Conservation (phyloP, 352 stramenopile species). For the Phytophthora niederhauseri region DNA sequence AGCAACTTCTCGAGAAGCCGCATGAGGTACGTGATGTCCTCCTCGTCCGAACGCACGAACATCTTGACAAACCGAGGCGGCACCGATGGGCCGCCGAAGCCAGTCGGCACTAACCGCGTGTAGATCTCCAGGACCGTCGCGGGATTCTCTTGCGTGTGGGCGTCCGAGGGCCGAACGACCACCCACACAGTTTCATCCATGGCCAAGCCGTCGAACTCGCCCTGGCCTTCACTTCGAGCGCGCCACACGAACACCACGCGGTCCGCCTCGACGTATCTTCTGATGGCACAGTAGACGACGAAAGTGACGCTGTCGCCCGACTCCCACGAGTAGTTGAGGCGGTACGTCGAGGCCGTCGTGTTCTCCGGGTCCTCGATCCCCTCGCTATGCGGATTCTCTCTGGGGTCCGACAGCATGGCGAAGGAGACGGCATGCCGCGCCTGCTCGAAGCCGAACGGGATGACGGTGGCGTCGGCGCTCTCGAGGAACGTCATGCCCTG, state of each 20-base stretch:
- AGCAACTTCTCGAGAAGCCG: constrained; percentile 29
- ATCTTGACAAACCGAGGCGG: constrained; percentile 31
- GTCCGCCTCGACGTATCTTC: constrained; percentile 44
- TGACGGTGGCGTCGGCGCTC: constrained; percentile 27
- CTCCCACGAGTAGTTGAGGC: constrained; percentile 31
- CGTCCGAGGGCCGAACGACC: constrained; percentile 24
- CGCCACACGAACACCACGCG: constrained; percentile 65
- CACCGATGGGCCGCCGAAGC: constrained; percentile 24
- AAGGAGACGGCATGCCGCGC: constrained; percentile 21
- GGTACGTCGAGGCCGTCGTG: constrained; percentile 24
- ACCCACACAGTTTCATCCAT: constrained; percentile 65
- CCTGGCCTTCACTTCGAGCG: constrained; percentile 43
- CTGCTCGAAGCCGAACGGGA: constrained; percentile 31
- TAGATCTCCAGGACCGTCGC: constrained; percentile 34
- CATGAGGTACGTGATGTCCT: constrained; percentile 38
- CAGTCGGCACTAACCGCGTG: constrained; percentile 29
- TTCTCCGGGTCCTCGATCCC: constrained; percentile 27
- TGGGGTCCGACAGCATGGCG: constrained; percentile 25
- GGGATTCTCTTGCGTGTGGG: constrained; percentile 14
- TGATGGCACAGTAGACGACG: constrained; percentile 40
- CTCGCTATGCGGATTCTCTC: constrained; percentile 26
- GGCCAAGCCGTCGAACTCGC: constrained; percentile 43
- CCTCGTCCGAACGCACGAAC: constrained; percentile 32
- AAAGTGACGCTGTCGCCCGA: constrained; percentile 29
- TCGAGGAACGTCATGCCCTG: constrained; percentile 27